Percentiles rank a stretch among this genome's conserved stretches.
phyloP scores from a whole-genome alignment of 2,329 filamentous ascomycete genomes.

The Aspergillus candidus region DNA sequence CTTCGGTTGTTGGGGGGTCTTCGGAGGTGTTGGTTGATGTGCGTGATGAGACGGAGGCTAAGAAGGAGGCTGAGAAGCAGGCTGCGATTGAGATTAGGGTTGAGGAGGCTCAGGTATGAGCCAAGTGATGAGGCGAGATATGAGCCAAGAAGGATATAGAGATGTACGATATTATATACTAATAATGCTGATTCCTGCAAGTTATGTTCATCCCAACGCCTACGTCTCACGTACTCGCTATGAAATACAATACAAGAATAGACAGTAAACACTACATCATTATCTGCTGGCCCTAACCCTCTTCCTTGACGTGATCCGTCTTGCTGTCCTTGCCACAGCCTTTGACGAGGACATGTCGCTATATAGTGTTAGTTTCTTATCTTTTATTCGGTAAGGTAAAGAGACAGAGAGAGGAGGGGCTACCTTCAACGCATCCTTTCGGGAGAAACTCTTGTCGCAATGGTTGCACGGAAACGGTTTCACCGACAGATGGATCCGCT shows the following conservation, averaged over 20 bases:
- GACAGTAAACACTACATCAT: conserved; percentile 3
- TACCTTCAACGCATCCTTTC: conserved; percentile 96
- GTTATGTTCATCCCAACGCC: too few relatives aligned
- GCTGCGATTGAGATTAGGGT: too few relatives aligned
- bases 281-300: conserved; percentile 12
- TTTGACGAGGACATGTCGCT: conserved; percentile 64
- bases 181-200: too few relatives aligned
- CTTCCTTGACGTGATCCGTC: conserved; percentile 11
- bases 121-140: too few relatives aligned
- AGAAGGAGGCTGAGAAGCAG: too few relatives aligned
- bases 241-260: not conserved
- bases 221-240: not conserved
- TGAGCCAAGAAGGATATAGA: too few relatives aligned
- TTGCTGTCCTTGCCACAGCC: conserved; percentile 53
- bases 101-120: too few relatives aligned
- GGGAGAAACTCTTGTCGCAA: conserved; percentile 94
- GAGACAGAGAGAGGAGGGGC: not conserved
- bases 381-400: not conserved
- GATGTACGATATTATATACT: too few relatives aligned
- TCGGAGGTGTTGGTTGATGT: too few relatives aligned
- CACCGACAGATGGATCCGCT: conserved; percentile 86
- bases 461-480: conserved; percentile 90
- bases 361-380: conserved; percentile 2
- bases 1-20: too few relatives aligned
- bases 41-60: too few relatives aligned